Conservation (phyloP, 192 early-diverging fungal genomes). For the Chytriomyces sp. region DNA sequence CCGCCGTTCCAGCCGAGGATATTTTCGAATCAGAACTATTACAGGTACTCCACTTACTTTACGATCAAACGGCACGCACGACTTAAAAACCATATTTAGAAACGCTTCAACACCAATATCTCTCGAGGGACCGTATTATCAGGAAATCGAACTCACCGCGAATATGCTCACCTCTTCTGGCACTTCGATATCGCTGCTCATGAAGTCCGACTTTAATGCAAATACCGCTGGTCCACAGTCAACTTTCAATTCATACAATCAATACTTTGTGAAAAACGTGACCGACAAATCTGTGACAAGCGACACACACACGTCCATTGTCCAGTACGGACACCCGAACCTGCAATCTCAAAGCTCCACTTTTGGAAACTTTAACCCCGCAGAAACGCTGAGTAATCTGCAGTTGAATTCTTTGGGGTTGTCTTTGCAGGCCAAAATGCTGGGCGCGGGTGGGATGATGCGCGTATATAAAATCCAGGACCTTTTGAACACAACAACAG, state of each 20-base stretch:
- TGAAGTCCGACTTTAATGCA: conserved; percentile 45
- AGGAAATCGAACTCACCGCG: conserved; percentile 42
- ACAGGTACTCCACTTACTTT: not conserved
- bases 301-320: conserved; percentile 43
- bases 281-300: not conserved
- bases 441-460: conserved; percentile 38
- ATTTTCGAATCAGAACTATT: conserved; percentile 22
- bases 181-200: conserved; percentile 34
- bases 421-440: conserved; percentile 44
- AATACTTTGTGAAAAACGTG: conserved; percentile 4
- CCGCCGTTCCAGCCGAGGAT: conserved; percentile 12
- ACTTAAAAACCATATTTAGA: not conserved
- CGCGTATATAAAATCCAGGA: conserved; percentile 44
- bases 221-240: conserved; percentile 43
- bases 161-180: conserved; percentile 11
- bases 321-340: conserved; percentile 48
- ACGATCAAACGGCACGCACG: not conserved
- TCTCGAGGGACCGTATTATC: conserved; percentile 35
- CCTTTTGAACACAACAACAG: conserved; percentile 39
- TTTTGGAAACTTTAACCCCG: conserved; percentile 40
- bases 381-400: conserved; percentile 35
- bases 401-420: conserved; percentile 14
- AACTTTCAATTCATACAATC: conserved; percentile 20
- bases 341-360: conserved; percentile 15
- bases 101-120: conserved; percentile 12